Conservation (phyloP, 2,329 filamentous ascomycete species). For the Sporothrix inflata region DNA sequence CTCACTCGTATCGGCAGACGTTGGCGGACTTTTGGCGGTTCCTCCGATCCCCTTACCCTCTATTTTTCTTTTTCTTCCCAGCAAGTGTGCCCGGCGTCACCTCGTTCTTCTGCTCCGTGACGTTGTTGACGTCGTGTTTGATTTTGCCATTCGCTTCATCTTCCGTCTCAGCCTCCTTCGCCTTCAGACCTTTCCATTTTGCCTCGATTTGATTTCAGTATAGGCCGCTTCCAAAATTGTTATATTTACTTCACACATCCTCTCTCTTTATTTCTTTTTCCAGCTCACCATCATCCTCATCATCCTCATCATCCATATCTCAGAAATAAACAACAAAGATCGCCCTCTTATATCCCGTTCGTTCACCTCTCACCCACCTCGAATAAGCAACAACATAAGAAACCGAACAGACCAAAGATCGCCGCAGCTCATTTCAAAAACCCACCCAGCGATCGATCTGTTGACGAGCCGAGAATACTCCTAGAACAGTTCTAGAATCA, state of each 20-base stretch:
- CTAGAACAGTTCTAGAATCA: not conserved
- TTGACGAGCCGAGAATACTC: not conserved
- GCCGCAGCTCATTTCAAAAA: not conserved
- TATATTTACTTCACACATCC: not conserved
- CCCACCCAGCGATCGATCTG: not conserved
- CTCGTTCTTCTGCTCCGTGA: not conserved
- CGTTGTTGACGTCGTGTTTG: not conserved
- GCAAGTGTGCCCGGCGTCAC: not conserved
- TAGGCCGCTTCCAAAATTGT: not conserved
- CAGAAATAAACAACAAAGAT: not conserved
- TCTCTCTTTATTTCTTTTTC: too few species aligned
- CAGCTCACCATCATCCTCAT: too few species aligned
- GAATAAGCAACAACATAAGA: not conserved
- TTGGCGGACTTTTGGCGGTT: slow-evolving; percentile 1
- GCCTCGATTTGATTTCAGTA: not conserved
- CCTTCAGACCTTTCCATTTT: not conserved
- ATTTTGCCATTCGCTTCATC: not conserved
- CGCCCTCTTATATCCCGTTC: not conserved
- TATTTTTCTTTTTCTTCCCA: not conserved
- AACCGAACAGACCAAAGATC: not conserved
- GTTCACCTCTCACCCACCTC: not conserved
- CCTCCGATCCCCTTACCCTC: not conserved
- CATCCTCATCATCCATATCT: not conserved
- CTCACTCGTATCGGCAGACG: not conserved
- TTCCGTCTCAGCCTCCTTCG: not conserved